Evolutionary conservation across 257 asterid genomes (phyloP).

Genomic region (Marsdenia floribunda): DNA sequence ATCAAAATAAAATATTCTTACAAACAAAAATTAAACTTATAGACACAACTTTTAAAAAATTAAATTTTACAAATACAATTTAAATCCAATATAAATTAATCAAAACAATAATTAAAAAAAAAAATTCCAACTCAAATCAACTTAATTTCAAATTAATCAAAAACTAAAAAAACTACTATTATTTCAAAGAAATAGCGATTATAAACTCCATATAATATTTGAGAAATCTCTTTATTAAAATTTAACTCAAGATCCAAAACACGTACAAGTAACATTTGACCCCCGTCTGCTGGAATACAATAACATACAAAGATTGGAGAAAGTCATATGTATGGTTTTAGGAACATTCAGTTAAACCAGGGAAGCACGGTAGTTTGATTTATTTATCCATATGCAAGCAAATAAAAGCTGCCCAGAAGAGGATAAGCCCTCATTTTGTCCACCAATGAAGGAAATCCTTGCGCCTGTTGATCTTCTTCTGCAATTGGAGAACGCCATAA

Average conservation of each 20-base stretch:
- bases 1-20: too few relatives aligned
- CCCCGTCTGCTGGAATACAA: background rate
- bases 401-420: constrained; percentile 8
- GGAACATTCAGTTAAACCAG: background rate
- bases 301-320: constrained; percentile 9
- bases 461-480: constrained; percentile 94
- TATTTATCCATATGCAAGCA: constrained; percentile 25
- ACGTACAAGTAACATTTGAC: background rate
- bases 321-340: background rate
- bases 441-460: constrained; percentile 95
- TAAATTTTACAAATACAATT: too few relatives aligned
- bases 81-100: too few relatives aligned
- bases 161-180: too few relatives aligned
- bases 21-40: too few relatives aligned
- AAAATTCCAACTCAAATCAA: too few relatives aligned
- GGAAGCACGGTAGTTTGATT: constrained; percentile 7
- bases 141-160: too few relatives aligned
- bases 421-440: constrained; percentile 49
- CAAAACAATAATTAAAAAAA: too few relatives aligned
- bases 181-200: background rate
- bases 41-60: too few relatives aligned
- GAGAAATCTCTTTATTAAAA: constrained; percentile 7
- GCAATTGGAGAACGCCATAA: constrained; percentile 87
- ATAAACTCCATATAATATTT: background rate
- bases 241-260: background rate